Percentiles rank a stretch among this genome's conserved stretches.
Conservation (phyloP, 345 rosid species). For the Clausena lansium region DNA sequence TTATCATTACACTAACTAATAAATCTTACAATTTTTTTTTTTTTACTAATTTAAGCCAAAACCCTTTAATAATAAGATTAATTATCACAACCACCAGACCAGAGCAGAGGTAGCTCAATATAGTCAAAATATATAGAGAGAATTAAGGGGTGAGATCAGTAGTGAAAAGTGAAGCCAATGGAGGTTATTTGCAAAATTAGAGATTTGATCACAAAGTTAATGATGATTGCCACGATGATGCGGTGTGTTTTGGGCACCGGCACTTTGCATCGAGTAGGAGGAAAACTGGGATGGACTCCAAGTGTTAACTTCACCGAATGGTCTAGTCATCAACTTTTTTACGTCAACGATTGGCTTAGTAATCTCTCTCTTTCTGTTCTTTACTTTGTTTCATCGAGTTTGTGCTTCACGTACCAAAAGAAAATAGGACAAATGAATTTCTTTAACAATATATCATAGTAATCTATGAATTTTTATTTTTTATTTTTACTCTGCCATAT, state of each 20-base stretch:
- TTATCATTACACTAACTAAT: neutral
- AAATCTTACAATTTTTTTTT: neutral
- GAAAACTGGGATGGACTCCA: conserved; percentile 29
- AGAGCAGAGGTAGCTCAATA: neutral
- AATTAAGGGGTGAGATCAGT: neutral
- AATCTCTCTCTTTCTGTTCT: neutral
- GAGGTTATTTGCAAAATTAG: neutral
- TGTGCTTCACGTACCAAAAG: too few species aligned
- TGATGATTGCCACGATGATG: conserved; percentile 1
- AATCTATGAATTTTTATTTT: too few species aligned
- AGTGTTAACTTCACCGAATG: conserved; percentile 35
- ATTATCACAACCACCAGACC: neutral
- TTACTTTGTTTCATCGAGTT: neutral
- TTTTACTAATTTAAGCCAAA: neutral
- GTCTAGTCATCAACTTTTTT: conserved; percentile 26
- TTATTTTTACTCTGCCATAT: neutral
- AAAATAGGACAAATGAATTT: too few species aligned
- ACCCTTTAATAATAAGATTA: neutral
- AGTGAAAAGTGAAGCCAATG: neutral
- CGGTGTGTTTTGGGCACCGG: conserved; percentile 5
- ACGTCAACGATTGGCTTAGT: conserved; percentile 46
- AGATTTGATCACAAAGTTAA: neutral
- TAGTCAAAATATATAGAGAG: neutral
- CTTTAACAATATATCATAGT: neutral
- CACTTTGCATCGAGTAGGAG: conserved; percentile 33